Evolutionary conservation across 148 eudicot species (phyloP).

Genomic region (Camellia granthamiana): DNA sequence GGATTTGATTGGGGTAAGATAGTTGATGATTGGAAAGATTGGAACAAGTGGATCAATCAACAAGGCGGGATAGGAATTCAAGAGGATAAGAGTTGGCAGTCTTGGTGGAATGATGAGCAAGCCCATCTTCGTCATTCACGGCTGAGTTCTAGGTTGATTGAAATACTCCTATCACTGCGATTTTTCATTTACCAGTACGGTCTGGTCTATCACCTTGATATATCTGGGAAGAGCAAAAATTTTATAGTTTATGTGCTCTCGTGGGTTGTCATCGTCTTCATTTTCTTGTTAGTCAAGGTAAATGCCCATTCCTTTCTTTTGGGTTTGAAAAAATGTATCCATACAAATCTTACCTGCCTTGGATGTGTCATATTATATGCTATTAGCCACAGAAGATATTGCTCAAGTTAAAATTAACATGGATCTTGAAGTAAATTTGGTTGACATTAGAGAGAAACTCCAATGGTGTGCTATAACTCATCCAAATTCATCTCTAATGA

Average conservation of each 20-base stretch:
- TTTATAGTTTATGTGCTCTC: conserved; percentile 82
- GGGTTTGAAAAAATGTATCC: neutral
- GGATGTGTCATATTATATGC: neutral
- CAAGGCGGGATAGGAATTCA: conserved; percentile 89
- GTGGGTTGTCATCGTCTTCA: conserved; percentile 72
- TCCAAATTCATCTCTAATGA: too few relatives aligned
- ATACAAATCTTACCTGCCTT: neutral
- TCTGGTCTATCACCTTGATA: conserved; percentile 90
- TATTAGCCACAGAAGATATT: neutral
- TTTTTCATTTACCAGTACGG: conserved; percentile 96
- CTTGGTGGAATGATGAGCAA: conserved; percentile 97
- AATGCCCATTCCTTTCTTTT: conserved; percentile 9
- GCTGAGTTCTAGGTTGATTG: conserved; percentile 58
- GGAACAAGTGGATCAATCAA: conserved; percentile 93
- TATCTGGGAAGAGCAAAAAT: conserved; percentile 66
- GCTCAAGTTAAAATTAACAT: neutral
- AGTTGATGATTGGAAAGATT: conserved; percentile 90
- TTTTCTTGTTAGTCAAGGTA: conserved; percentile 88
- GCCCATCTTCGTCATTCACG: conserved; percentile 65
- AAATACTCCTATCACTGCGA: conserved; percentile 63
- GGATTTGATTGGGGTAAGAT: conserved; percentile 88
- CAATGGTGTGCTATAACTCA: too few relatives aligned
- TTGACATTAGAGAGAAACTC: neutral
- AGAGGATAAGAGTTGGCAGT: conserved; percentile 97
- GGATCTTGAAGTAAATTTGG: neutral